phyloP scores from a whole-genome alignment of 139 green algal species.

The Yamagishiella unicocca region DNA sequence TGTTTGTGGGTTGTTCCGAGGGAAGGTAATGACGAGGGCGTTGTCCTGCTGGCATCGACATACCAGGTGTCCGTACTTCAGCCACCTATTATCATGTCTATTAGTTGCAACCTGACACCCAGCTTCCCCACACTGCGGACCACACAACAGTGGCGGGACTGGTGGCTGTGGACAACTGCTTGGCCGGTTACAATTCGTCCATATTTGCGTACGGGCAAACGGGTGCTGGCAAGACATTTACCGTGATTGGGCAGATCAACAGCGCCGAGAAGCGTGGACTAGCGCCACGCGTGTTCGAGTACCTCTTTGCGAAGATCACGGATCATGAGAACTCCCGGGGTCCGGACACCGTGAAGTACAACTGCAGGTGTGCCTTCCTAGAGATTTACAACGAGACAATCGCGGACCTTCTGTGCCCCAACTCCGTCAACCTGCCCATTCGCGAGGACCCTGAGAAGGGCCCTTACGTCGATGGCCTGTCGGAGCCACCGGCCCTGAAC shows the following conservation, averaged over 20 bases:
- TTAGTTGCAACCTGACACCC: no score
- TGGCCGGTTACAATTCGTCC: constrained; percentile 83
- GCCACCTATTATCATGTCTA: no score
- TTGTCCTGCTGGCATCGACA: no score
- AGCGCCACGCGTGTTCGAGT: constrained; percentile 86
- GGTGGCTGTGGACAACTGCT: constrained; percentile 80
- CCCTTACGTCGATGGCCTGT: constrained; percentile 88
- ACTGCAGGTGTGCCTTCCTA: constrained; percentile 66
- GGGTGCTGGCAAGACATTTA: constrained; percentile 84
- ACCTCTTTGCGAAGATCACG: constrained; percentile 84
- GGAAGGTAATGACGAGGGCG: no score
- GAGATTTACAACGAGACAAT: constrained; percentile 99
- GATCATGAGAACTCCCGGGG: constrained; percentile 61
- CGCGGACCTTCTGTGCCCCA: constrained; percentile 83
- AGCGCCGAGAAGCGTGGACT: constrained; percentile 74
- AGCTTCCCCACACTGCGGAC: no score
- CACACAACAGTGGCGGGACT: constrained; percentile 71
- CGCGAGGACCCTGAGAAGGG: constrained; percentile 84
- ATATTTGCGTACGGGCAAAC: constrained; percentile 90
- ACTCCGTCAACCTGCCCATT: constrained; percentile 69
- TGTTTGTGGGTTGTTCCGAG: no score
- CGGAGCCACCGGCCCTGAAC: constrained; percentile 79
- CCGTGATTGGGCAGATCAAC: constrained; percentile 73
- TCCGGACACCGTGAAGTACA: constrained; percentile 38
- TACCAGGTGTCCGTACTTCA: no score